Percentiles rank a stretch among this genome's conserved stretches.
phyloP scores from a whole-genome alignment of 2,329 filamentous ascomycete genomes.

The Ustulina deusta region DNA sequence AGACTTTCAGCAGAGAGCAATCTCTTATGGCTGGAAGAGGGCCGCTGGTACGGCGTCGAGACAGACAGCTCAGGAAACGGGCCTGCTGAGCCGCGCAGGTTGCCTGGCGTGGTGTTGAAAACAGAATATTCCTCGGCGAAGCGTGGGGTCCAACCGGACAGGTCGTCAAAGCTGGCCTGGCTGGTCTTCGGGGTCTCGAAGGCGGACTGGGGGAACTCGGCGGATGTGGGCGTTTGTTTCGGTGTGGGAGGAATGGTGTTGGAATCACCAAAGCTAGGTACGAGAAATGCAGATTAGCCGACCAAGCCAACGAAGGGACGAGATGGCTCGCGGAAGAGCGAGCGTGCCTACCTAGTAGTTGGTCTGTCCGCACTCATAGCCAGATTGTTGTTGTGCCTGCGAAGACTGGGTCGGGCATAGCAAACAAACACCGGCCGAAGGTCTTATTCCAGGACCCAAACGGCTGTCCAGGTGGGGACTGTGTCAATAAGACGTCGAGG shows the following conservation, averaged over 20 bases:
- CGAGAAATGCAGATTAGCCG: slow-evolving; percentile 3
- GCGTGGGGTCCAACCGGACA: slow-evolving; percentile 68
- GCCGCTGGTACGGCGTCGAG: slow-evolving; percentile 53
- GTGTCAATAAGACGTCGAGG: slow-evolving; percentile 15
- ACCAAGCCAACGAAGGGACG: slow-evolving; percentile 39
- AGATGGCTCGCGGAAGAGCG: slow-evolving; percentile 18
- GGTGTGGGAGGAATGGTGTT: slow-evolving; percentile 71
- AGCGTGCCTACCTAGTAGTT: slow-evolving; percentile 67
- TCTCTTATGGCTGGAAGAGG: slow-evolving; percentile 59
- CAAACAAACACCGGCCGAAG: slow-evolving; percentile 32
- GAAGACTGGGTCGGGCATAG: slow-evolving; percentile 35
- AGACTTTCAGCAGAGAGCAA: slow-evolving; percentile 64
- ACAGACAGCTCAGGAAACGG: slow-evolving; percentile 60
- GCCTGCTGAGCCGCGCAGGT: slow-evolving; percentile 61
- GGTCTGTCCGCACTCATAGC: slow-evolving; percentile 74
- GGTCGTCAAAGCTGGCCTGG: slow-evolving; percentile 61
- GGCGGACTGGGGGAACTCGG: slow-evolving; percentile 65
- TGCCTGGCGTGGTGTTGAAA: slow-evolving; percentile 73
- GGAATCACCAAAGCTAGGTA: slow-evolving; percentile 72
- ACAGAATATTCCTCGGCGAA: slow-evolving; percentile 75
- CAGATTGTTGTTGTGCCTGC: slow-evolving; percentile 50
- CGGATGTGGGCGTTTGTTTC: slow-evolving; percentile 67
- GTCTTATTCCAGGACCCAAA: slow-evolving; percentile 24
- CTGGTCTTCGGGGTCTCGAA: slow-evolving; percentile 68
- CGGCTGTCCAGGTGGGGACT: slow-evolving; percentile 33